Evolutionary conservation across 768 basidiomycete genomes (phyloP), one percentile per base, ranked within the genome.

Genomic region (Pisolithus marmoratus): DNA sequence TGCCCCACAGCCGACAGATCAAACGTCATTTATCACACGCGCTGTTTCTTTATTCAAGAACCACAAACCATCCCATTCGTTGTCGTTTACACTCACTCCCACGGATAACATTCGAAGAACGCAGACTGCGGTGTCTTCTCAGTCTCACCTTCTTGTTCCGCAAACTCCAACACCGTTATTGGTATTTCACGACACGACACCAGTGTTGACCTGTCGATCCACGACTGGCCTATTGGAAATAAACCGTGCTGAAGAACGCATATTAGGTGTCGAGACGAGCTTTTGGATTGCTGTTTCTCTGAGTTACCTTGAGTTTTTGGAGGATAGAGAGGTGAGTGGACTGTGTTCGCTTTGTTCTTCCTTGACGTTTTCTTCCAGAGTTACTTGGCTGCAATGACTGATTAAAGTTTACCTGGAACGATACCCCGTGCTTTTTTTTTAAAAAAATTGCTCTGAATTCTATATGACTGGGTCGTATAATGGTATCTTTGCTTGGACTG

Each of bases 251-350:
- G 78, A 85, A 53, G 81, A 81, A 48, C 65, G 70, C 17, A 65
- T 74, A 27, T 61, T 89, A 22, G 90, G 88, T 14, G 80, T 92
- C 26, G 85, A 89, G 45, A 77, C 78, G 24, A 82, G 82, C 49
- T 91, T 91, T 62, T 91, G 87, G 83, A 74, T 92, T 42, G 80
- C 86, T 1, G 72, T 87, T 38, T 83, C 83, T 0, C 63, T 90
- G 59, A 83, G 86, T 3, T 92, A 90, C 63, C 66, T 88, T 12
- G 87, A 87, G 53, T 91, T 88, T 60, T 65, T 91, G 58, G 80
- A 79, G 59, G 87, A 90, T 57, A 75, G 87, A 59, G 88, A 90
- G 73, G 90, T 88, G 56, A 54, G 83, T 67, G 38, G 42, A 29
- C 31, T 26, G n/a, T 45, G 8, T 36, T 23, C 31, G 50, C 12